These are phyloP conservation scores for Hypomyces perniciosus DNA, from an alignment of 2,329 filamentous ascomycete species.

Conservation along the genomic window DNA sequence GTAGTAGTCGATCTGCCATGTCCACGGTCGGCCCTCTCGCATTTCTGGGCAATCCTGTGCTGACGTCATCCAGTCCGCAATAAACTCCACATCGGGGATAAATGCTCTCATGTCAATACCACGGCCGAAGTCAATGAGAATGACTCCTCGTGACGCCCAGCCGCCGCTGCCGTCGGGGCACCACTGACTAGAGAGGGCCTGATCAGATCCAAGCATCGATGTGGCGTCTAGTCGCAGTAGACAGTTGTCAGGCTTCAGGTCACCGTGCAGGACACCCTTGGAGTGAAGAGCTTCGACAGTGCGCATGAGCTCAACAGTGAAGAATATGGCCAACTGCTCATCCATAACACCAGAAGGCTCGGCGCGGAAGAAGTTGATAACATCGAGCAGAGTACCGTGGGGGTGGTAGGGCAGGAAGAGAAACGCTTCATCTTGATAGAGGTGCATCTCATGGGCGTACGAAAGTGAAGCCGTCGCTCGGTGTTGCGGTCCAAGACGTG, in stretches of 20 bases:
- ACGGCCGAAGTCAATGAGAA: conserved; percentile 90
- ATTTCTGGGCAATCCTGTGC: conserved; percentile 92
- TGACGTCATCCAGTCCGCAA: conserved; percentile 90
- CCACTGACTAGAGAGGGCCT: conserved; percentile 58
- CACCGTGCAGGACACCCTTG: conserved; percentile 78
- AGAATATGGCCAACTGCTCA: conserved; percentile 90
- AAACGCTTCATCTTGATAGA: conserved; percentile 86
- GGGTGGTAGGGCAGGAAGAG: conserved; percentile 81
- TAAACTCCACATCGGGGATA: conserved; percentile 65
- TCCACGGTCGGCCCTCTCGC: conserved; percentile 90
- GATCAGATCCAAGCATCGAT: conserved; percentile 18
- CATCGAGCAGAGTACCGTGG: conserved; percentile 89
- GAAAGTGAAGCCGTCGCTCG: conserved; percentile 74
- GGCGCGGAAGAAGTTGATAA: conserved; percentile 78
- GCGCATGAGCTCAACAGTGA: conserved; percentile 82
- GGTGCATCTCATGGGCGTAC: conserved; percentile 80
- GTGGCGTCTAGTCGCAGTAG: conserved; percentile 69
- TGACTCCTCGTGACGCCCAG: conserved; percentile 74
- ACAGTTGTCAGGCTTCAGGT: conserved; percentile 94
- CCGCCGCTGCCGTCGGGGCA: conserved; percentile 66
- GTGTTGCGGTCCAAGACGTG: conserved; percentile 64
- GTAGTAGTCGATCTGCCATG: conserved; percentile 95
- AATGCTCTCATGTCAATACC: conserved; percentile 92
- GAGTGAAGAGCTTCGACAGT: conserved; percentile 82
- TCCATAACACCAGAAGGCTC: conserved; percentile 75